Conservation (phyloP, 805 yeast species). For the Nakazawaea holstii region DNA sequence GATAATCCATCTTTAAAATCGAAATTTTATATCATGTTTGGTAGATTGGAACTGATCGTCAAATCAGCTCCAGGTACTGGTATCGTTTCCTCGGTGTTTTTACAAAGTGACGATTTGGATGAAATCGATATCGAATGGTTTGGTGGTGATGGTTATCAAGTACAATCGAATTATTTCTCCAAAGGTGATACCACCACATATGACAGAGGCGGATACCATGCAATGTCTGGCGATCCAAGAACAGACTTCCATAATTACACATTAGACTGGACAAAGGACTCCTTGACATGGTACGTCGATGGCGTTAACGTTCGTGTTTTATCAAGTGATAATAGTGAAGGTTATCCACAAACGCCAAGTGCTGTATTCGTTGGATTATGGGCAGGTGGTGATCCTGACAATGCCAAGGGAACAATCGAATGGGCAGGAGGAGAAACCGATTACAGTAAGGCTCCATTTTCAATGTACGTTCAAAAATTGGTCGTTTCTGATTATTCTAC, state of each 20-base stretch:
- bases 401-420: slow-evolving; percentile 62
- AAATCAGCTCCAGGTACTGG: slow-evolving; percentile 78
- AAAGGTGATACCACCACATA: slow-evolving; percentile 75
- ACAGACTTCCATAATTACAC: slow-evolving; percentile 58
- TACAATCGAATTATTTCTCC: slow-evolving; percentile 76
- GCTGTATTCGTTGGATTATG: slow-evolving; percentile 60
- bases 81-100: slow-evolving; percentile 71
- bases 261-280: slow-evolving; percentile 64
- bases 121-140: slow-evolving; percentile 88
- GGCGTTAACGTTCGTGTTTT: slow-evolving; percentile 59
- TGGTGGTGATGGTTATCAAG: slow-evolving; percentile 71
- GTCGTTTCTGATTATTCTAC: slow-evolving; percentile 63
- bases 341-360: slow-evolving; percentile 91
- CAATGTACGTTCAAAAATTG: slow-evolving; percentile 57
- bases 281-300: slow-evolving; percentile 56
- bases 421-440: slow-evolving; percentile 85
- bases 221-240: slow-evolving; percentile 40
- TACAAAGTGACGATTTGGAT: slow-evolving; percentile 81
- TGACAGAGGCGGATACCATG: slow-evolving; percentile 73
- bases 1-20: slow-evolving; percentile 80
- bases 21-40: slow-evolving; percentile 83
- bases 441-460: slow-evolving; percentile 60
- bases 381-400: slow-evolving; percentile 77
- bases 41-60: slow-evolving; percentile 67
- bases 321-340: slow-evolving; percentile 45